Conservation (phyloP, 129 eudicot species). For the Pseudognaphalium luteoalbum region DNA sequence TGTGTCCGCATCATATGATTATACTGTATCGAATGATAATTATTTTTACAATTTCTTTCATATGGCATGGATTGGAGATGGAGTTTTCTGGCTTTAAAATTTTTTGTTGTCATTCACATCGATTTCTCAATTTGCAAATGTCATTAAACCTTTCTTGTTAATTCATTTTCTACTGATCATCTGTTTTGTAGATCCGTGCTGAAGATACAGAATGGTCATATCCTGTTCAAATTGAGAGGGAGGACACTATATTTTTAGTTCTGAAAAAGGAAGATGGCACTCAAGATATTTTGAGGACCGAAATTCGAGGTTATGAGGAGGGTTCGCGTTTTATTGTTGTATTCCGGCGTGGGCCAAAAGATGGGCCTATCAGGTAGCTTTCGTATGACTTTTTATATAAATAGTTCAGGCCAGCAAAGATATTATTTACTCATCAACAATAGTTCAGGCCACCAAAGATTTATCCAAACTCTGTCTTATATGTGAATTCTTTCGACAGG, state of each 20-base stretch:
- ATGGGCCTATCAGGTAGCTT: constrained; percentile 83
- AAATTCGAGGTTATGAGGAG: constrained; percentile 96
- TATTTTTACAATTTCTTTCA: background rate
- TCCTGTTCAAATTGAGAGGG: constrained; percentile 78
- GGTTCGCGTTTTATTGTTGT: constrained; percentile 94
- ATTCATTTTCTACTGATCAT: background rate
- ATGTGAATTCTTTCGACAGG: constrained; percentile 35
- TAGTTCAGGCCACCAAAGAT: background rate
- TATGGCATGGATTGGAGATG: background rate
- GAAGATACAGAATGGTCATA: constrained; percentile 85
- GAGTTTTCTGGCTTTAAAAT: background rate
- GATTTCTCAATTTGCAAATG: background rate
- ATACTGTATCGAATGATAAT: background rate
- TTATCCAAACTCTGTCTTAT: constrained; percentile 23
- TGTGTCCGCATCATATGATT: background rate
- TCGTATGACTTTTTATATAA: background rate
- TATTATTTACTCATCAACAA: constrained; percentile 11
- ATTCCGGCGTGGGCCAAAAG: constrained; percentile 68
- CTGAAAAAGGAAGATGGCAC: constrained; percentile 57
- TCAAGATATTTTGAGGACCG: constrained; percentile 55
- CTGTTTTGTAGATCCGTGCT: constrained; percentile 57
- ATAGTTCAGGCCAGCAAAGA: background rate
- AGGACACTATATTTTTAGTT: constrained; percentile 72
- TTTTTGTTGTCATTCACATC: background rate
- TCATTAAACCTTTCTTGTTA: background rate